phyloP scores from a whole-genome alignment of 257 asterid species.

The Nicotiana sylvestris region DNA sequence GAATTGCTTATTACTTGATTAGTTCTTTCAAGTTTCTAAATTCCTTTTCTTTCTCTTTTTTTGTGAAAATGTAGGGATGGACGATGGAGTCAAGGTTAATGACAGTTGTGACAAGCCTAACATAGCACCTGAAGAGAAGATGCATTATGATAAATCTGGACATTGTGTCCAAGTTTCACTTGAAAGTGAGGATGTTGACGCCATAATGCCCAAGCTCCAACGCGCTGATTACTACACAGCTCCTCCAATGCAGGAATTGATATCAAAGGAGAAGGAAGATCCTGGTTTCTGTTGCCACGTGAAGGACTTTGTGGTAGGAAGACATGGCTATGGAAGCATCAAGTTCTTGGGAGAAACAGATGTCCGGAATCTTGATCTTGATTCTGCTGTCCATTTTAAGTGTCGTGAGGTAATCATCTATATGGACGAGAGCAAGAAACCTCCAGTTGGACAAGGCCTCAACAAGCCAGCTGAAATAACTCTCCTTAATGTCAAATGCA shows the following conservation, averaged over 20 bases:
- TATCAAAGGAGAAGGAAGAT: conserved; percentile 67
- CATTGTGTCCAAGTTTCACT: neutral
- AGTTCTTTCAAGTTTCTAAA: no score
- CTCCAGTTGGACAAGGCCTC: conserved; percentile 72
- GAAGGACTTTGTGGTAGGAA: conserved; percentile 74
- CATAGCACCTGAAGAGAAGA: neutral
- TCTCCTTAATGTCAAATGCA: conserved; percentile 68
- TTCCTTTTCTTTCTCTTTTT: no score
- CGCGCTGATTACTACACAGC: conserved; percentile 21
- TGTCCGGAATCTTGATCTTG: conserved; percentile 71
- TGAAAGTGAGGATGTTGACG: conserved; percentile 11
- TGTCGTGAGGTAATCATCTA: conserved; percentile 54
- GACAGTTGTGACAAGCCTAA: neutral
- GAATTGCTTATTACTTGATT: no score
- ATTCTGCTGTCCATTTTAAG: conserved; percentile 62
- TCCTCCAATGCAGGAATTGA: conserved; percentile 28
- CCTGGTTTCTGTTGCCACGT: conserved; percentile 68
- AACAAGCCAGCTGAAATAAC: conserved; percentile 83
- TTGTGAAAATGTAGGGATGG: conserved; percentile 4
- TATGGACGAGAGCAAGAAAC: conserved; percentile 74
- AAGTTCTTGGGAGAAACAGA: conserved; percentile 82
- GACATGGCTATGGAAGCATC: conserved; percentile 69
- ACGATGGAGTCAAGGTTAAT: neutral
- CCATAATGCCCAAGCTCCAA: conserved; percentile 18
- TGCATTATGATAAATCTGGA: neutral